phyloP scores from a whole-genome alignment of 1,284 basidiomycete genomes.

The Pseudozyma sp. region DNA sequence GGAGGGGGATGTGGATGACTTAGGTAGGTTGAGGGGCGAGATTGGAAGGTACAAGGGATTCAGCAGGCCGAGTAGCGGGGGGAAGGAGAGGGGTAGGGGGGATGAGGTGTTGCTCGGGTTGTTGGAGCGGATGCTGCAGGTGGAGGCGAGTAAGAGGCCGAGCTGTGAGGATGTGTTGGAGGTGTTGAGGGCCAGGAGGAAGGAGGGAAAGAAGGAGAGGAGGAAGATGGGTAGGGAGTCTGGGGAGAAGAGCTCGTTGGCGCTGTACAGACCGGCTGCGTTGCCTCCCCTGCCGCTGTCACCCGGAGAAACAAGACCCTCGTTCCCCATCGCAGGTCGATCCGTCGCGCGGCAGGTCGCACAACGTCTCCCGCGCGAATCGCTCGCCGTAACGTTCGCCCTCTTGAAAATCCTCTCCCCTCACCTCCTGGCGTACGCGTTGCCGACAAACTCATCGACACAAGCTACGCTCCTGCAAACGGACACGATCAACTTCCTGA shows the following conservation, averaged over 20 bases:
- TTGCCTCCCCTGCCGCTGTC: conserved; percentile 10
- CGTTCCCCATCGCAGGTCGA: too few relatives aligned
- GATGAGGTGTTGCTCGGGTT: conserved; percentile 76
- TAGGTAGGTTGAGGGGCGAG: conserved; percentile 78
- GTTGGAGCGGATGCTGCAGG: conserved; percentile 78
- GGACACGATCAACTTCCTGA: not conserved
- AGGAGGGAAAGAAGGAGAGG: not conserved
- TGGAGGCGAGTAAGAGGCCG: conserved; percentile 75
- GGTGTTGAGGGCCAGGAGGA: conserved; percentile 7
- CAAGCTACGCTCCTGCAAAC: not conserved
- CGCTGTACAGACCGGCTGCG: conserved; percentile 23
- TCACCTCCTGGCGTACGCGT: too few relatives aligned
- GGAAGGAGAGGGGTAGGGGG: conserved; percentile 74
- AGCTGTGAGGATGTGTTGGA: conserved; percentile 77
- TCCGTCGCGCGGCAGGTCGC: not conserved
- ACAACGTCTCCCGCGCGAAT: not conserved
- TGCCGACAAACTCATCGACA: not conserved
- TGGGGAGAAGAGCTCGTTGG: conserved; percentile 13
- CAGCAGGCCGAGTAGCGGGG: conserved; percentile 34
- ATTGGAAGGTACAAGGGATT: conserved; percentile 81
- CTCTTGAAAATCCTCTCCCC: not conserved
- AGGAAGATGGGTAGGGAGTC: not conserved
- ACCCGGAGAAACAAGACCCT: not conserved
- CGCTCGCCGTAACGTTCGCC: not conserved
- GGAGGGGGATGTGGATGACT: conserved; percentile 75